These are phyloP conservation scores for Mrakia blollopis DNA, from an alignment of 768 basidiomycete genomes.

Conservation along the genomic window DNA sequence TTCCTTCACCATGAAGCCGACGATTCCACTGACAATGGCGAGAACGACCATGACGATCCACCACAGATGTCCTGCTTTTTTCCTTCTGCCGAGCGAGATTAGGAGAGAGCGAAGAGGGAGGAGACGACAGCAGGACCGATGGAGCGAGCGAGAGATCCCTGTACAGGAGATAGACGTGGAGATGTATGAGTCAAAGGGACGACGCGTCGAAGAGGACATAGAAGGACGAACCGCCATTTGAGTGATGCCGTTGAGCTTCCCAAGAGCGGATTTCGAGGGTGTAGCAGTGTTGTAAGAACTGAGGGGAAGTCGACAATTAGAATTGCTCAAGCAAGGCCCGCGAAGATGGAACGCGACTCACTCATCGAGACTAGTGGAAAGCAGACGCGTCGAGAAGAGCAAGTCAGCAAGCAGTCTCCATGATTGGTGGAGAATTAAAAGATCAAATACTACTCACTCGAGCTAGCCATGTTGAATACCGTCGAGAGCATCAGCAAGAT, in stretches of 20 bases:
- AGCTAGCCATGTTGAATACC: not conserved
- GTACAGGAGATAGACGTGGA: not conserved
- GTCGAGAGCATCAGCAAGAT: not conserved
- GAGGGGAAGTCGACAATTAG: not conserved
- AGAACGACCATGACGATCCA: slow-evolving; percentile 9
- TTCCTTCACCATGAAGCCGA: slow-evolving; percentile 15
- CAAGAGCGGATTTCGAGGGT: not conserved
- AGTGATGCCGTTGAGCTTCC: slow-evolving; percentile 23
- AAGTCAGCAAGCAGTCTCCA: not conserved
- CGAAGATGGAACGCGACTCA: not conserved
- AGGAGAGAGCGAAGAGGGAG: slow-evolving; percentile 19
- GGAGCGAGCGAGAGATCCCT: slow-evolving; percentile 5
- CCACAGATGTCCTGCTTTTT: slow-evolving; percentile 3
- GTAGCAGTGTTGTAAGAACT: not conserved
- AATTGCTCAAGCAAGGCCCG: not conserved
- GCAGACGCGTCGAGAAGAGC: not conserved
- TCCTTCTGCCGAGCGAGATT: not conserved
- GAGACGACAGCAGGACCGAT: slow-evolving; percentile 20
- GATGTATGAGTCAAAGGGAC: not conserved
- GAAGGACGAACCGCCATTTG: not conserved
- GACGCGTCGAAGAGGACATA: not conserved
- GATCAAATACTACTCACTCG: not conserved
- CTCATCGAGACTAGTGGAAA: not conserved
- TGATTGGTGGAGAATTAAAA: not conserved
- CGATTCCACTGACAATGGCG: not conserved